Percentiles rank a stretch among this genome's conserved stretches.
Evolutionary conservation across 305 asterid species (phyloP).

Genomic region (Ilex paraguariensis): DNA sequence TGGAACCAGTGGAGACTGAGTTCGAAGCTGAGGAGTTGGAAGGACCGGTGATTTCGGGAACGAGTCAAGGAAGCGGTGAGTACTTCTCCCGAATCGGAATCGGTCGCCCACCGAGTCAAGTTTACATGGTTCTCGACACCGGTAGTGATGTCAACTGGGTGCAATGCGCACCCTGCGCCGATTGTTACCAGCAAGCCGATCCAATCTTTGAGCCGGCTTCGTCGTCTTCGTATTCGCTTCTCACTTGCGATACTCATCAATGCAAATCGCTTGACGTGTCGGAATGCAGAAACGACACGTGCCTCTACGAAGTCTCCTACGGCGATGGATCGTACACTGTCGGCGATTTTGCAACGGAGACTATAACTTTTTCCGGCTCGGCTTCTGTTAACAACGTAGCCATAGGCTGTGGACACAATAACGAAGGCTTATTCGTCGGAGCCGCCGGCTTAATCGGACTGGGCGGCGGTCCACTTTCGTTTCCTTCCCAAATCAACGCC

Average conservation of each 20-base stretch:
- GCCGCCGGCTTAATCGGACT: constrained; percentile 87
- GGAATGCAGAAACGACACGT: constrained; percentile 59
- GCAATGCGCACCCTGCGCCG: constrained; percentile 91
- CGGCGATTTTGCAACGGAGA: constrained; percentile 78
- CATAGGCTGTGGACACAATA: constrained; percentile 90
- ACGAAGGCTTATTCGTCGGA: constrained; percentile 84
- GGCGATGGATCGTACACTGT: constrained; percentile 97
- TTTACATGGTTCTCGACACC: constrained; percentile 83
- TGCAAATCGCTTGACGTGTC: constrained; percentile 84
- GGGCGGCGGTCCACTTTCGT: constrained; percentile 85
- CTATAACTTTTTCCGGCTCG: constrained; percentile 55
- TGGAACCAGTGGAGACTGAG: constrained; percentile 53
- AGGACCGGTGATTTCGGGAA: constrained; percentile 70
- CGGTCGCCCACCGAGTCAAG: constrained; percentile 65
- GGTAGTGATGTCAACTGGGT: constrained; percentile 96
- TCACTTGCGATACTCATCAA: constrained; percentile 63
- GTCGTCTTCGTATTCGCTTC: constrained; percentile 57
- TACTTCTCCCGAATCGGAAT: constrained; percentile 82
- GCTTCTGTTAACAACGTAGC: constrained; percentile 60
- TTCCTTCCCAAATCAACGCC: constrained; percentile 76
- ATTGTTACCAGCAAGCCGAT: constrained; percentile 93
- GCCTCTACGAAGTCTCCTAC: constrained; percentile 86
- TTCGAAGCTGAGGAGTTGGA: constrained; percentile 49
- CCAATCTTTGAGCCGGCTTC: constrained; percentile 80
- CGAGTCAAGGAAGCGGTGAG: constrained; percentile 97